These are phyloP conservation scores for Pleurotus ostreatus DNA, from an alignment of 768 basidiomycete species.

Conservation along the genomic window DNA sequence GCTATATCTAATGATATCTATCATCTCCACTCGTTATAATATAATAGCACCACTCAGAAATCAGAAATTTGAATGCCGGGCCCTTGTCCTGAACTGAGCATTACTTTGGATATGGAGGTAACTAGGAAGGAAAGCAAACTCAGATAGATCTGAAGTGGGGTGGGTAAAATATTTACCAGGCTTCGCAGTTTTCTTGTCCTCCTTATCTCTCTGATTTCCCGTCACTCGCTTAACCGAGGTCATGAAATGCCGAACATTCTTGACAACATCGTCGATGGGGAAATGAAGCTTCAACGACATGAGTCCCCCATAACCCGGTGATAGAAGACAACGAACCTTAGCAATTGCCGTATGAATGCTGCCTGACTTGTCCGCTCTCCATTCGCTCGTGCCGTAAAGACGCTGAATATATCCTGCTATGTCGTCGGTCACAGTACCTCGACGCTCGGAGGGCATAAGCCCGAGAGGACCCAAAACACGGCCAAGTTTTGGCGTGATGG, in stretches of 20 bases:
- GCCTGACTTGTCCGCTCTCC: slow-evolving; percentile 88
- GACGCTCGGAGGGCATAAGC: slow-evolving; percentile 91
- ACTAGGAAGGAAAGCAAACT: slow-evolving; percentile 33
- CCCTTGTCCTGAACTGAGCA: slow-evolving; percentile 81
- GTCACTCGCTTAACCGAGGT: slow-evolving; percentile 70
- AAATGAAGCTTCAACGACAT: slow-evolving; percentile 58
- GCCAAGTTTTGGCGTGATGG: slow-evolving; percentile 77
- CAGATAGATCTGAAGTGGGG: neutral
- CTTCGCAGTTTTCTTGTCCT: slow-evolving; percentile 40
- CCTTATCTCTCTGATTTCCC: slow-evolving; percentile 59
- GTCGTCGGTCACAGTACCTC: slow-evolving; percentile 93
- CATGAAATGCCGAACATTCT: slow-evolving; percentile 77
- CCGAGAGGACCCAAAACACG: slow-evolving; percentile 84
- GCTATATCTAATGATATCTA: slow-evolving; percentile 5
- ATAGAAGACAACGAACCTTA: slow-evolving; percentile 42
- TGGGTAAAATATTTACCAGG: slow-evolving; percentile 35
- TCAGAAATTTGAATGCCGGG: slow-evolving; percentile 90
- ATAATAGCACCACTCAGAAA: slow-evolving; percentile 35
- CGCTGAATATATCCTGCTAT: slow-evolving; percentile 76
- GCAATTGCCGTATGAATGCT: slow-evolving; percentile 81
- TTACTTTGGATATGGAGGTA: slow-evolving; percentile 73
- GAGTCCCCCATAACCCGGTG: slow-evolving; percentile 1
- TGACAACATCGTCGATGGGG: slow-evolving; percentile 68
- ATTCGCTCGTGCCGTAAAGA: slow-evolving; percentile 81
- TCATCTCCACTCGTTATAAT: slow-evolving; percentile 9